These are phyloP conservation scores for Pyrenophora seminiperda DNA, from an alignment of 2,329 filamentous ascomycete species.

Conservation along the genomic window DNA sequence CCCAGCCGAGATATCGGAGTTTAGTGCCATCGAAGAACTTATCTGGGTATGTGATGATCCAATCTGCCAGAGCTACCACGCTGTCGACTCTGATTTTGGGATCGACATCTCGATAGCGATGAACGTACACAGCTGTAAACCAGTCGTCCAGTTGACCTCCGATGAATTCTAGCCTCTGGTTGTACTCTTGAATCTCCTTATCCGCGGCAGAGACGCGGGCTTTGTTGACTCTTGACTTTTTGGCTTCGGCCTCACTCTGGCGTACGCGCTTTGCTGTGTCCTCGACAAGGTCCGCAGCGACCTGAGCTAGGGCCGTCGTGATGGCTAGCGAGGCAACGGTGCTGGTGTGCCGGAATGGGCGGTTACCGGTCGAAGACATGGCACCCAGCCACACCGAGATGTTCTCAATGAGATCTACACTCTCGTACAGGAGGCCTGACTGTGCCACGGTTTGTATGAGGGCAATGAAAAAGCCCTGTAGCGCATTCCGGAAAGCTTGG, in stretches of 20 bases:
- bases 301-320: conserved; percentile 74
- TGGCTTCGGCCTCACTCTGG: conserved; percentile 77
- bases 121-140: conserved; percentile 91
- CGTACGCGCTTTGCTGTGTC: conserved; percentile 77
- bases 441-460: conserved; percentile 80
- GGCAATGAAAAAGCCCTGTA: conserved; percentile 78
- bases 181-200: conserved; percentile 71
- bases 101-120: conserved; percentile 94
- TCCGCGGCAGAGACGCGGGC: conserved; percentile 75
- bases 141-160: conserved; percentile 79
- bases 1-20: conserved; percentile 92
- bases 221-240: conserved; percentile 77
- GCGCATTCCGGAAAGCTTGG: conserved; percentile 75
- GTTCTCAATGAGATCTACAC: conserved; percentile 80
- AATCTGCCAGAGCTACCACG: conserved; percentile 81
- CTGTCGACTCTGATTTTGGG: conserved; percentile 87
- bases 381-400: conserved; percentile 86
- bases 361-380: conserved; percentile 84
- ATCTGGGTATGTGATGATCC: conserved; percentile 84
- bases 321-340: conserved; percentile 83
- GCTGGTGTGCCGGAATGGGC: conserved; percentile 92
- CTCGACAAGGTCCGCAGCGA: conserved; percentile 72
- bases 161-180: conserved; percentile 70
- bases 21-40: conserved; percentile 90
- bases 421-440: conserved; percentile 79